Percentiles rank a stretch among this genome's conserved stretches.
phyloP scores from a whole-genome alignment of 352 stramenopile species.

The Albugo candida region DNA sequence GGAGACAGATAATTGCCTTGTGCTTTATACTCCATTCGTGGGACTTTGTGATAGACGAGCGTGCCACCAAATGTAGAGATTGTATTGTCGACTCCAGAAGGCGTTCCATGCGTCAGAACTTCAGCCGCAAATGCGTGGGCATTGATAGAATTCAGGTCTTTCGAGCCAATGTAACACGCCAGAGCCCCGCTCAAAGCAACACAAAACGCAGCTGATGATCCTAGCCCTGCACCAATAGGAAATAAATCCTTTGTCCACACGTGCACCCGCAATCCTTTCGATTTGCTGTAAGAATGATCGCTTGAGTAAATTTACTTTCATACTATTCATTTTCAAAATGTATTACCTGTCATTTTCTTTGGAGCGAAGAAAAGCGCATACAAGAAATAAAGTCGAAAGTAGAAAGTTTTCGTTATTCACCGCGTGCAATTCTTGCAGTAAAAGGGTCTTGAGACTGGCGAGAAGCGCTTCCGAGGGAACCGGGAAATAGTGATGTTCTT shows the following conservation, averaged over 20 bases:
- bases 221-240: slow-evolving; percentile 78
- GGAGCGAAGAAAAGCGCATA: slow-evolving; percentile 26
- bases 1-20: slow-evolving; percentile 30
- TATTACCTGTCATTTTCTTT: slow-evolving; percentile 10
- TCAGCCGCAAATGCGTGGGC: slow-evolving; percentile 73
- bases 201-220: slow-evolving; percentile 79
- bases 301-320: not conserved
- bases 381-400: slow-evolving; percentile 34
- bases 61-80: slow-evolving; percentile 74
- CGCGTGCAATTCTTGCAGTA: no score
- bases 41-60: slow-evolving; percentile 54
- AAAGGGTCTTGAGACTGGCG: no score
- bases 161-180: not conserved
- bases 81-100: slow-evolving; percentile 85
- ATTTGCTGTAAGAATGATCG: no score
- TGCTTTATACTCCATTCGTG: slow-evolving; percentile 19
- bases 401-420: slow-evolving; percentile 4
- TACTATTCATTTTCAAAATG: slow-evolving; percentile 2
- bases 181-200: slow-evolving; percentile 54
- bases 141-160: slow-evolving; percentile 39
- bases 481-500: no score
- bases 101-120: slow-evolving; percentile 77
- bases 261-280: slow-evolving; percentile 19
- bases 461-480: no score
- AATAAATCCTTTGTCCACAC: slow-evolving; percentile 24